Percentiles rank a stretch among this genome's conserved stretches.
Evolutionary conservation across 345 rosid species (phyloP).

Genomic region (Brassica incana): DNA sequence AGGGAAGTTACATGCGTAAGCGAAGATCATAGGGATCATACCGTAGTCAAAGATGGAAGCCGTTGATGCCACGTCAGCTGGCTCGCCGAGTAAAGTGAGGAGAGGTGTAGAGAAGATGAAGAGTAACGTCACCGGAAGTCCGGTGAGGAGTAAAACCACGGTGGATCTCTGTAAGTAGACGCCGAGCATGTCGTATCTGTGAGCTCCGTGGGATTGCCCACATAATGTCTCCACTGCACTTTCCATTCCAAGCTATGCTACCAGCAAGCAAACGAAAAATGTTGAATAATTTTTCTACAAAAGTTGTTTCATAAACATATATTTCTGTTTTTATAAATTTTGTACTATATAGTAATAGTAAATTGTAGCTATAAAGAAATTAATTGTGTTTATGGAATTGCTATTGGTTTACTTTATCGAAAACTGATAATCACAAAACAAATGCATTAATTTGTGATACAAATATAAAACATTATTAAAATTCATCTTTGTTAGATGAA

Average conservation of each 20-base stretch:
- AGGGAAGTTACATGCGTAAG: conserved; percentile 63
- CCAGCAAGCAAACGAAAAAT: neutral
- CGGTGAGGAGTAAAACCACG: conserved; percentile 50
- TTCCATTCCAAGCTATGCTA: conserved; percentile 69
- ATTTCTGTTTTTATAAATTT: too few species aligned
- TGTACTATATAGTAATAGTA: too few species aligned
- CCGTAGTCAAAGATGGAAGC: conserved; percentile 63
- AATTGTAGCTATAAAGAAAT: too few species aligned
- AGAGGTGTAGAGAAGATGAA: conserved; percentile 57
- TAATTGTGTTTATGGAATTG: too few species aligned
- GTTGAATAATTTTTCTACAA: too few species aligned
- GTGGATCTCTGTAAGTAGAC: conserved; percentile 71
- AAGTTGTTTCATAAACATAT: too few species aligned
- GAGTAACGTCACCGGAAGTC: conserved; percentile 49
- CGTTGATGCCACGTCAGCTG: conserved; percentile 53
- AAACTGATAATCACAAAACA: too few species aligned
- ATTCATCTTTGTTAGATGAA: too few species aligned
- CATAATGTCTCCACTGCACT: conserved; percentile 83
- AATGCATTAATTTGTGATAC: too few species aligned
- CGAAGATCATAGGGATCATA: conserved; percentile 67
- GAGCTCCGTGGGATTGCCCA: conserved; percentile 82
- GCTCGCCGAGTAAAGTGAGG: conserved; percentile 55
- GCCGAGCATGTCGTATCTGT: conserved; percentile 62
- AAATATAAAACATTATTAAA: too few species aligned
- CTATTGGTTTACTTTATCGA: too few species aligned